Base-by-base conservation (phyloP, 2,329 filamentous ascomycete genomes). In the Ceratocystis variospora region DNA sequence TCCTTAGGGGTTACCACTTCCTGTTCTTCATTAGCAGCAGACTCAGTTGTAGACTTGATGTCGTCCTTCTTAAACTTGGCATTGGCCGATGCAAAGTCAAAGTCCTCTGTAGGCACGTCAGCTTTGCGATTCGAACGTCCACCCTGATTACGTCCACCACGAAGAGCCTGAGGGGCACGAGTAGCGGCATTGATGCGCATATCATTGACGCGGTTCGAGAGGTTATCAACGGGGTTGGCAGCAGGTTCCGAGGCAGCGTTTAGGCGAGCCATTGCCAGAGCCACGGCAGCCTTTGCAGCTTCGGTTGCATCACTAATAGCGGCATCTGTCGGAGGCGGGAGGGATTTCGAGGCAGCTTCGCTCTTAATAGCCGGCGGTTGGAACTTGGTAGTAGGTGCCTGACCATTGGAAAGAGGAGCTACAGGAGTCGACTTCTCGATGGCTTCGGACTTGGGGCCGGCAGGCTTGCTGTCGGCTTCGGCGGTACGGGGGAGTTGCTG, bases 31-130 rank as follows among this genome's bases (percentile, higher is more conserved):
- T 63, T 45, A 8, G 28, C 61, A 17, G 33, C 15, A 19, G 61
- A 19, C 12, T 53, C 44, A 28, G 55, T 50, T n/a, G 53, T 41
- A 28, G 59, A 25, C 46, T 62, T 64, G 7, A 68, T 63, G 7
- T 68, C 64, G 48, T 76, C 74, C 72, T 78, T 79, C 73, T 79
- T 79, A 69, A 79, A 79, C 71, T 79, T 79, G 46, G 77, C 77
- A 68, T 79, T 79, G 48, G 77, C 74, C 64, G 77, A 74, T 4
- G 88, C 88, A 73, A 99, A 99, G 73, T 99, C 93, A 71, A 92
- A 99, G 73, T 97, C 94, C 1, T 89, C 86, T 61, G 88, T 84
- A 0, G 94, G 94, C 2, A 99, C 89, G 64, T 96, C 92, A 41
- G 97, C 85, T 77, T 90, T 94, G 71, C 81, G 78, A 62, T 80